These are phyloP conservation scores for Hyphopichia pseudoburtonii DNA, from an alignment of 1,139 yeast genomes.

Conservation along the genomic window DNA sequence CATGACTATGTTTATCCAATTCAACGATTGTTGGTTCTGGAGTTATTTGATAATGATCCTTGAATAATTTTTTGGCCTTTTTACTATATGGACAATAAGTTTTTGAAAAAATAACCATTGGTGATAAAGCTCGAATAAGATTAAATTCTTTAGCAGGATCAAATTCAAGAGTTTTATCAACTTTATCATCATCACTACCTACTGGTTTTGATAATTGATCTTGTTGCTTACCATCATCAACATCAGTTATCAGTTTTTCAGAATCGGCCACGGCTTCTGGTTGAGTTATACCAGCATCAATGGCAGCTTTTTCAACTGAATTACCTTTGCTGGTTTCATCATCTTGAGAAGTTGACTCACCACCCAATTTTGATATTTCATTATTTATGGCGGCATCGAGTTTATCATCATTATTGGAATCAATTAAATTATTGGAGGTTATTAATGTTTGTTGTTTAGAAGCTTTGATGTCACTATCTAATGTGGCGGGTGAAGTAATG, in stretches of 20 bases:
- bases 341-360: conserved; percentile 1
- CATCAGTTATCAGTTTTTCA: conserved; percentile 5
- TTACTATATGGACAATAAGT: conserved; percentile 75
- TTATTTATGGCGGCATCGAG: conserved; percentile 42
- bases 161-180: conserved; percentile 35
- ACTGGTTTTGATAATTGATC: conserved; percentile 4
- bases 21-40: conserved; percentile 80
- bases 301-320: no score
- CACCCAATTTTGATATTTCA: conserved; percentile 31
- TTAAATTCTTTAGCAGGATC: conserved; percentile 63
- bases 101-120: conserved; percentile 72
- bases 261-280: no score
- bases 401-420: conserved; percentile 36
- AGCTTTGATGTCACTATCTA: conserved; percentile 3
- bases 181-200: conserved; percentile 4
- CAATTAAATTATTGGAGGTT: conserved; percentile 21
- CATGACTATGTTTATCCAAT: conserved; percentile 74
- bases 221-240: conserved; percentile 7
- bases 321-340: no score
- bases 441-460: conserved; percentile 4
- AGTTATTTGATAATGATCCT: conserved; percentile 61
- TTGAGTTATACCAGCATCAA: no score
- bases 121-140: conserved; percentile 59
- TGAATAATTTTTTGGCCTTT: conserved; percentile 64
- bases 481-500: conserved; percentile 5